Evolutionary conservation across 345 rosid genomes (phyloP), one percentile per base, ranked within the genome.

Genomic region (Populus ilicifolia): DNA sequence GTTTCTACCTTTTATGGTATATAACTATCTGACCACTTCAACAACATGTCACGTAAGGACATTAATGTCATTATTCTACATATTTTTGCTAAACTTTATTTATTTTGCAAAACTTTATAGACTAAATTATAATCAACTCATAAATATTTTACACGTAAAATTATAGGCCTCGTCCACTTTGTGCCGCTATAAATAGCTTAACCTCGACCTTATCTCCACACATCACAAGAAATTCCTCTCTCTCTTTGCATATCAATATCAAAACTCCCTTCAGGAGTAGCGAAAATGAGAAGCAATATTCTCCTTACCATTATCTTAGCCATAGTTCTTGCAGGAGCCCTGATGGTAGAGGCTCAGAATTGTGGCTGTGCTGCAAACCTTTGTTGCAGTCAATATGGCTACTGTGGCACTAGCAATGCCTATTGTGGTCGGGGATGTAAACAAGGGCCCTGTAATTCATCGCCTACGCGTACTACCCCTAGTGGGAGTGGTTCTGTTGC

Each of bases 321-420:
- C 63, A 56, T n/a, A n/a, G 10, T 56, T 25, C 63, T 56, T 9
- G 63, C 29, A 1, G 63, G 14, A 56, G 63, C 14, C 6, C 13
- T 56, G 6, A 33, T 3, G 23, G 79, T 41, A 8, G 8, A 41
- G 64, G 81, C 81, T 68, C 87, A 82, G 35, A 74, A 79, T 69
- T 84, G 83, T 11, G 87, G 85, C 9, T 84, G 85, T 50, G 74
- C 78, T 6, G 38, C 84, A 11, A 30, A 74, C 72, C 38, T 43
- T n/a, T 82, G 87, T 18, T 82, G 87, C 59, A 82, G 87, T 74
- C 46, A 65, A 46, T 77, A 63, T 46, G 87, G 87, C 35, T 84
- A 66, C 78, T 84, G 87, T 8, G 85, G 87, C 75, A 25, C 75
- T 11, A 70, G 79, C 8, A 43, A 71, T 0, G 73, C 56, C 56